Percentiles rank a stretch among this genome's conserved stretches.
phyloP scores from a whole-genome alignment of 1,284 basidiomycete genomes.

The Sphagnurus paluster region DNA sequence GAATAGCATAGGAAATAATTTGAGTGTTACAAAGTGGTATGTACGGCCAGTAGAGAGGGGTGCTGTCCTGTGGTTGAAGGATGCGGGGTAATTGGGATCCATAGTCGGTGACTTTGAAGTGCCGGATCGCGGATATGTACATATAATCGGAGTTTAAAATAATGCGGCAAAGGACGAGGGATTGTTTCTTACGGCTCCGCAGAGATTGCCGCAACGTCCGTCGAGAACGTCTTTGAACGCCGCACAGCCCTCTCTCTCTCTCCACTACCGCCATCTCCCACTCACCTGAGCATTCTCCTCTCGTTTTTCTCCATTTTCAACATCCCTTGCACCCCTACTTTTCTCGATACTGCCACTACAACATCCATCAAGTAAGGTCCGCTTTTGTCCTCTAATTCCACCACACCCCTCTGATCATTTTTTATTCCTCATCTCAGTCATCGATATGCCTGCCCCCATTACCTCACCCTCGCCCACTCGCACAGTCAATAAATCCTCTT shows the following conservation, averaged over 20 bases:
- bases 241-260: slow-evolving; percentile 15
- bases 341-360: slow-evolving; percentile 3
- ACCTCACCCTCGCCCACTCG: slow-evolving; percentile 34
- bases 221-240: slow-evolving; percentile 18
- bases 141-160: slow-evolving; percentile 24
- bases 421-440: slow-evolving; percentile 20
- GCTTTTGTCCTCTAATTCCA: slow-evolving; percentile 16
- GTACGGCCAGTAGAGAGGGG: slow-evolving; percentile 54
- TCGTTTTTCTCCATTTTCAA: slow-evolving; percentile 15
- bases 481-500: slow-evolving; percentile 26
- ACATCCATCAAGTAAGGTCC: slow-evolving; percentile 33
- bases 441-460: slow-evolving; percentile 44
- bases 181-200: slow-evolving; percentile 31
- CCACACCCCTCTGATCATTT: slow-evolving; percentile 15
- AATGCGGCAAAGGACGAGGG: slow-evolving; percentile 20
- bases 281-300: slow-evolving; percentile 2
- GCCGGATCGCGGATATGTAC: slow-evolving; percentile 4
- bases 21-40: slow-evolving; percentile 55
- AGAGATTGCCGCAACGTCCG: slow-evolving; percentile 27
- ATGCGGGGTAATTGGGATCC: slow-evolving; percentile 49
- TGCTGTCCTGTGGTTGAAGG: slow-evolving; percentile 53
- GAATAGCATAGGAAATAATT: background rate
- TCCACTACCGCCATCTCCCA: slow-evolving; percentile 13
- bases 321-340: slow-evolving; percentile 6
- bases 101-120: slow-evolving; percentile 28